These are phyloP conservation scores for Populus trichocarpa DNA, from an alignment of 441 rosid genomes.

Conservation along the genomic window DNA sequence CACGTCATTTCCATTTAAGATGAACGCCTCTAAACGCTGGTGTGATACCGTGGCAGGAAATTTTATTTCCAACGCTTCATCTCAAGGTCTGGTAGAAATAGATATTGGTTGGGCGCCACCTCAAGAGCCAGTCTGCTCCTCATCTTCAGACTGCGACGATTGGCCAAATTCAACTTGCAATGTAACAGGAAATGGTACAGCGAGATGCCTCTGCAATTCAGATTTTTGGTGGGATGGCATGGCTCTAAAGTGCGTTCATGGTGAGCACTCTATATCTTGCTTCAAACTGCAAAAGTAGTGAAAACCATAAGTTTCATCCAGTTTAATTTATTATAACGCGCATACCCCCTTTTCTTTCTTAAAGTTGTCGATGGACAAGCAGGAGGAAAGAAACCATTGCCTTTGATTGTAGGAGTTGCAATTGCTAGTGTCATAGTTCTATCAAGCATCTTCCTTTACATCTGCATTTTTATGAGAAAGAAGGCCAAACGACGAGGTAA, in stretches of 20 bases:
- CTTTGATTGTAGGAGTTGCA: no score
- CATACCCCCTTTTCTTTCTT: neutral
- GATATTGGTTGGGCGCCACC: constrained; percentile 63
- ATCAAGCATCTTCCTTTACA: no score
- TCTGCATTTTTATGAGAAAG: no score
- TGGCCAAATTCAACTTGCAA: constrained; percentile 60
- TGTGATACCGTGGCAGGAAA: no score
- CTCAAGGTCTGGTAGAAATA: constrained; percentile 32
- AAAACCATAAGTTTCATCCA: neutral
- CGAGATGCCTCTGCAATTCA: constrained; percentile 45
- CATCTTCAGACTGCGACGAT: constrained; percentile 48
- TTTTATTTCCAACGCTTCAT: neutral
- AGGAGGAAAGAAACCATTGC: no score
- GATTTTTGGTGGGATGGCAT: constrained; percentile 44
- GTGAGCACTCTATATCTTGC: constrained; percentile 20
- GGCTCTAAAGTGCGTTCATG: constrained; percentile 42
- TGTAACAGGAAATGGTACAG: constrained; percentile 24
- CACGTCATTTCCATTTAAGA: constrained; percentile 37
- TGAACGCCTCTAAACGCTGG: constrained; percentile 27
- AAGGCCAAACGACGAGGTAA: no score
- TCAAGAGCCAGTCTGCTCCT: constrained; percentile 46
- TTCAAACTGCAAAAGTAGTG: neutral
- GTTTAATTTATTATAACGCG: neutral
- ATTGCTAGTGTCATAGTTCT: no score
- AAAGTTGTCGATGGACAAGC: no score